phyloP scores from a whole-genome alignment of 495 filamentous ascomycete genomes.

The Neurospora sp. region DNA sequence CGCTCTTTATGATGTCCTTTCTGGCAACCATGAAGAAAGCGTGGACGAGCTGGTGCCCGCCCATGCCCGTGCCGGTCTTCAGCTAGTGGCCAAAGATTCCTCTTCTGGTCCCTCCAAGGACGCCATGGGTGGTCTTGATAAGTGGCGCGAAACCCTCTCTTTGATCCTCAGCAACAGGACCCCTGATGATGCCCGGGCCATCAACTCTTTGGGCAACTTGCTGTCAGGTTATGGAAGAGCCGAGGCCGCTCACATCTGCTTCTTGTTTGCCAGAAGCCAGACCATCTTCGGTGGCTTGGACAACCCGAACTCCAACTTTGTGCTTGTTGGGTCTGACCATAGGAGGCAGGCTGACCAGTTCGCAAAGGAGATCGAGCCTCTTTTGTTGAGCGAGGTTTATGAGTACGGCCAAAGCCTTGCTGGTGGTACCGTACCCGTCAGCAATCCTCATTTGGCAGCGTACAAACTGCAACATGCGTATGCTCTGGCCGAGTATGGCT shows the following conservation, averaged over 20 bases:
- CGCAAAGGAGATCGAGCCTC: conserved; percentile 67
- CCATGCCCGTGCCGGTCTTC: conserved; percentile 82
- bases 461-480: conserved; percentile 86
- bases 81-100: conserved; percentile 67
- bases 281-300: conserved; percentile 72
- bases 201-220: conserved; percentile 72
- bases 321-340: conserved; percentile 78
- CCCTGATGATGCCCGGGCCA: conserved; percentile 60
- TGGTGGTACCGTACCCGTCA: conserved; percentile 40
- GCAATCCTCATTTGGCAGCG: conserved; percentile 69
- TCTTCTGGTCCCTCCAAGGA: conserved; percentile 54
- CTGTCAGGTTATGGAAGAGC: conserved; percentile 77
- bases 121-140: conserved; percentile 73
- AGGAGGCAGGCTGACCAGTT: conserved; percentile 52
- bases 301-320: conserved; percentile 67
- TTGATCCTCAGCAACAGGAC: conserved; percentile 82
- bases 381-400: conserved; percentile 85
- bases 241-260: conserved; percentile 88
- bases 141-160: conserved; percentile 85
- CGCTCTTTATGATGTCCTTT: conserved; percentile 84
- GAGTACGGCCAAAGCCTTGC: conserved; percentile 71
- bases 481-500: conserved; percentile 72
- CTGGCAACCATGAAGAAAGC: conserved; percentile 87
- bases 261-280: conserved; percentile 45
- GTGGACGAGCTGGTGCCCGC: conserved; percentile 94